Base-by-base conservation (phyloP, 768 basidiomycete species). In the Tricholoma flavovirens region DNA sequence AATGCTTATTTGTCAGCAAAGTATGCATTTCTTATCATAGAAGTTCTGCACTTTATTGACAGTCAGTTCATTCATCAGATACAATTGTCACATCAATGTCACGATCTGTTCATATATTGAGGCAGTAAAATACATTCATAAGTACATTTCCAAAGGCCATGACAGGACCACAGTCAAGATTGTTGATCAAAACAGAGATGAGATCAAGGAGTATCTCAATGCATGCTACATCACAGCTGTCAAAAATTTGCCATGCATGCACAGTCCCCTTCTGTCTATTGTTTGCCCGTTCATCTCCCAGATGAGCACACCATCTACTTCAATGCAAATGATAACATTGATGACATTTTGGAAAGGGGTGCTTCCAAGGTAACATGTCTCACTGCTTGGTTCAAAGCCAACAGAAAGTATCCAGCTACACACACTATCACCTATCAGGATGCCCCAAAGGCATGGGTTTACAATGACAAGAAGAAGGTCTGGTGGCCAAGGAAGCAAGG, bases 31-130 rank as follows among this genome's bases (percentile, higher is more conserved):
- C 17, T n/a, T 12, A 22, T 33, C 29, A 21, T 38, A n/a, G 36
- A 4, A 14, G 12, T n/a, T 7, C 12, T 65, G 80, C 0, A 58
- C 60, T 46, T n/a, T n/a, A n/a, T n/a, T n/a, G n/a, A n/a, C n/a
- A n/a, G n/a, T n/a, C n/a, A n/a, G n/a, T n/a, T n/a, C n/a, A n/a
- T n/a, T n/a, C n/a, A 65, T 62, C 0, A 60, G 67, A 75, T 69
- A 55, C 14, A 67, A 35, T 19, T 75, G 75, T 53, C 77, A 81
- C 54, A 75, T 77, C 56, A 81, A 81, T 64, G 57, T 77, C 1
- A 77, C 79, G 55, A 64, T 69, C 40, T 66, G 60, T 53, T 66
- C 63, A 0, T 69, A 69, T 3, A 59, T 78, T 38, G 63, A 64
- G 21, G 57, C 75, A 4, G n/a, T n/a, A n/a, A n/a, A n/a, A n/a